These are phyloP conservation scores for Schwanniomyces vanrijiae DNA, from an alignment of 805 yeast species.

Conservation along the genomic window DNA sequence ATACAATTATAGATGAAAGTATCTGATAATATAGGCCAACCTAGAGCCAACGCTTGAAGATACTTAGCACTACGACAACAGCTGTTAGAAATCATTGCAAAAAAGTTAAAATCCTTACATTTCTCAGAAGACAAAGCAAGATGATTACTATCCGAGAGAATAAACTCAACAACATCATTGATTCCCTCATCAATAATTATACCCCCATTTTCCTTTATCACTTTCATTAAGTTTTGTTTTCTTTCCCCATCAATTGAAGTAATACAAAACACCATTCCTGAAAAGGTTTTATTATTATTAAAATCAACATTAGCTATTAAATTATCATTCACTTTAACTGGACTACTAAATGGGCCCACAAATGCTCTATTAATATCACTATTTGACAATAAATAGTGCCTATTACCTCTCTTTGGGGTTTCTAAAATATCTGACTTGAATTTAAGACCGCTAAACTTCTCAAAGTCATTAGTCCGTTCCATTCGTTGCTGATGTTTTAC, in stretches of 20 bases:
- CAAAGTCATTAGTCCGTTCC: constrained; percentile 12
- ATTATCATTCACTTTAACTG: constrained; percentile 2
- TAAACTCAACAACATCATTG: constrained; percentile 24
- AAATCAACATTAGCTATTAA: neutral
- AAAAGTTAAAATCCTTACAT: constrained; percentile 45
- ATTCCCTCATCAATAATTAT: constrained; percentile 35
- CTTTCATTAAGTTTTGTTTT: constrained; percentile 28
- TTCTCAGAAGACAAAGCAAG: constrained; percentile 9
- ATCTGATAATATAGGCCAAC: constrained; percentile 81
- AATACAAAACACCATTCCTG: constrained; percentile 31
- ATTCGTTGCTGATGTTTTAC: constrained; percentile 31
- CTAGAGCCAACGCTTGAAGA: constrained; percentile 71
- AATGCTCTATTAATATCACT: neutral
- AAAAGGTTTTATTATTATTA: constrained; percentile 12
- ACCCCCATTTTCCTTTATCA: constrained; percentile 46
- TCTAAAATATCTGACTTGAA: neutral
- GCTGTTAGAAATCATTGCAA: constrained; percentile 61
- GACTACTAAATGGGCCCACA: constrained; percentile 8
- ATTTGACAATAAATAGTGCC: neutral
- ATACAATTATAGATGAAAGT: constrained; percentile 55
- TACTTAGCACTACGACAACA: constrained; percentile 71
- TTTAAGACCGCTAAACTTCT: neutral
- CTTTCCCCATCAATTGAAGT: constrained; percentile 36
- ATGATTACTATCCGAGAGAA: neutral
- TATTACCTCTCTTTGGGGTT: constrained; percentile 9